phyloP scores from a whole-genome alignment of 441 rosid species.

The Croton laevigatus region DNA sequence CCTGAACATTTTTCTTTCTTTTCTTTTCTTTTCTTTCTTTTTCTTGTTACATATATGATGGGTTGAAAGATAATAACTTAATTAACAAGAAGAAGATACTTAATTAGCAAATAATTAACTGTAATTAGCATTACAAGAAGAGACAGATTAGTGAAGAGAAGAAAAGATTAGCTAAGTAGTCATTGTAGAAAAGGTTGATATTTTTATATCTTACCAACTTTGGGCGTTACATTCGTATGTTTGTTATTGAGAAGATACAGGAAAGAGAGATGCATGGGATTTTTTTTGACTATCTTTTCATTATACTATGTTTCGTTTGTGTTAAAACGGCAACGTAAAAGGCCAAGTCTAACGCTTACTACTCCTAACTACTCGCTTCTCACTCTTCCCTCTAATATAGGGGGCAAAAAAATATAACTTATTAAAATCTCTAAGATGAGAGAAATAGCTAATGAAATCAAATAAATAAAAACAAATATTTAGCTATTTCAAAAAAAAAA shows the following conservation, averaged over 20 bases:
- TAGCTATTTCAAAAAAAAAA: no score
- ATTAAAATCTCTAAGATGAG: no score
- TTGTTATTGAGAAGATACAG: slow-evolving; percentile 5
- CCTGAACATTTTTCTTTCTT: slow-evolving; percentile 40
- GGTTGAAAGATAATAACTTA: not conserved
- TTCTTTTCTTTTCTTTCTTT: not conserved
- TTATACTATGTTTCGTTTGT: not conserved
- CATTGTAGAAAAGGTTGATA: slow-evolving; percentile 34
- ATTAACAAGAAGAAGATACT: not conserved
- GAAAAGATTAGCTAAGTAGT: slow-evolving; percentile 35
- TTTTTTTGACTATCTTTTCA: not conserved
- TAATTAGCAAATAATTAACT: not conserved
- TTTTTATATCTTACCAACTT: slow-evolving; percentile 30
- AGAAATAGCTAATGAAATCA: no score
- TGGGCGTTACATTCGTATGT: slow-evolving; percentile 18
- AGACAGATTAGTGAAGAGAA: not conserved
- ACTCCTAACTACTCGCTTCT: not conserved
- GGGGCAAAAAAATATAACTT: no score
- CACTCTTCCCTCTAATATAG: not conserved
- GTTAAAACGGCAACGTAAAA: not conserved
- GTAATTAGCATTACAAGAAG: not conserved
- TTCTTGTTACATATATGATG: not conserved
- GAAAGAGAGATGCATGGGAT: slow-evolving; percentile 13
- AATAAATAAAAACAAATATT: no score
- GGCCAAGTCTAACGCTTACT: slow-evolving; percentile 11